Evolutionary conservation across 768 basidiomycete species (phyloP).

Genomic region (Leucocoprinus sp.): DNA sequence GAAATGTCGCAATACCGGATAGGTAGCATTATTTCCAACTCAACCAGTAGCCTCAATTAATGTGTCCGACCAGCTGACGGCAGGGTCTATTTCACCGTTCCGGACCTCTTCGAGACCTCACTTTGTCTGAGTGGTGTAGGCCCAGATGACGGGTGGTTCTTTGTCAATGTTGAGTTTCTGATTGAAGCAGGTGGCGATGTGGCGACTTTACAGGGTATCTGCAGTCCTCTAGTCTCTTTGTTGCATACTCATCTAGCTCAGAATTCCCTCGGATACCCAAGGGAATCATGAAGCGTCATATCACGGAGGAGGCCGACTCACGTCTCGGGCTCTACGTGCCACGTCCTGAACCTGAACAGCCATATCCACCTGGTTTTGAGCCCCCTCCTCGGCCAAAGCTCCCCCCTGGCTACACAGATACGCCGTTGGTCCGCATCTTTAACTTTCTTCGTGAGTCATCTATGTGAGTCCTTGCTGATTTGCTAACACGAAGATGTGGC

Average conservation of each 20-base stretch:
- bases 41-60: slow-evolving; percentile 15
- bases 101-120: slow-evolving; percentile 65
- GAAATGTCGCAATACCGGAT: slow-evolving; percentile 72
- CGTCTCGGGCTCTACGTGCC: slow-evolving; percentile 60
- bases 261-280: slow-evolving; percentile 69
- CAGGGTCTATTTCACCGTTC: slow-evolving; percentile 68
- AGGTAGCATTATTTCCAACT: slow-evolving; percentile 27
- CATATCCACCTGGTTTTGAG: slow-evolving; percentile 27
- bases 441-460: slow-evolving; percentile 76
- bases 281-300: slow-evolving; percentile 54
- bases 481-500: slow-evolving; percentile 1
- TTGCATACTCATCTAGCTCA: slow-evolving; percentile 19
- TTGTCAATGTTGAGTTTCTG: slow-evolving; percentile 68
- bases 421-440: slow-evolving; percentile 77
- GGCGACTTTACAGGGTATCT: slow-evolving; percentile 59
- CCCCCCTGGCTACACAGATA: slow-evolving; percentile 58
- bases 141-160: slow-evolving; percentile 76
- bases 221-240: not conserved
- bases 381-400: slow-evolving; percentile 41
- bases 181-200: slow-evolving; percentile 68
- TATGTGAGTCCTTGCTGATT: not conserved
- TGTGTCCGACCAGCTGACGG: slow-evolving; percentile 48
- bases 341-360: slow-evolving; percentile 30
- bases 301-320: slow-evolving; percentile 65
- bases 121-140: slow-evolving; percentile 67